A percentile compares a stretch with the other conserved stretches of the same genome.
Evolutionary conservation across 2,329 filamentous ascomycete genomes (phyloP).

Genomic region (Ceratocystis cacaofunesta): DNA sequence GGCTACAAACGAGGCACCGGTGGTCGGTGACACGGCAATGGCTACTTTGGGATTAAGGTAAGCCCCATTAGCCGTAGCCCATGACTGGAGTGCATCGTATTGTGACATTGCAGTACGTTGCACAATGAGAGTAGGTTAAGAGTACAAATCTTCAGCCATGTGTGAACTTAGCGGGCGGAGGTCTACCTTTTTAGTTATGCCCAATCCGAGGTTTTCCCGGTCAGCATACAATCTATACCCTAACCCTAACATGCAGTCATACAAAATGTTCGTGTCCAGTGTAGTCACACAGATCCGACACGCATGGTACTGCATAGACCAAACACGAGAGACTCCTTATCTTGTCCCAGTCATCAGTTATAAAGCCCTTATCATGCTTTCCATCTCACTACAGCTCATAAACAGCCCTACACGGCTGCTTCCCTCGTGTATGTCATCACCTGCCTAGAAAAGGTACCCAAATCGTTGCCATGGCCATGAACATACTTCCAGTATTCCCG

Average conservation of each 20-base stretch:
- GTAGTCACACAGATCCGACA: background rate
- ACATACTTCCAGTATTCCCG: background rate
- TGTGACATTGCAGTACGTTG: background rate
- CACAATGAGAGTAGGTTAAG: background rate
- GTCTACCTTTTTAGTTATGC: too few species aligned
- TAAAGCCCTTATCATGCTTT: background rate
- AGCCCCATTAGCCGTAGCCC: conserved; percentile 34
- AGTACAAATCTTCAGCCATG: background rate
- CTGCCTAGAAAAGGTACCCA: background rate
- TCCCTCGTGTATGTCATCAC: too few species aligned
- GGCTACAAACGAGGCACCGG: conserved; percentile 41
- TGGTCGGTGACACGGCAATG: conserved; percentile 35
- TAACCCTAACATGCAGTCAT: background rate
- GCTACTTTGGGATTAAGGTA: conserved; percentile 37
- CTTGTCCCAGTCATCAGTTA: background rate
- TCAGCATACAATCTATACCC: background rate
- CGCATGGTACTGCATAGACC: background rate
- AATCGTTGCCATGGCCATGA: background rate
- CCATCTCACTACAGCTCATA: too few species aligned
- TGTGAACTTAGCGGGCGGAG: background rate
- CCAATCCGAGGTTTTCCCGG: background rate
- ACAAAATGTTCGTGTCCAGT: background rate
- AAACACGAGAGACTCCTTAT: background rate
- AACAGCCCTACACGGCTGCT: too few species aligned
- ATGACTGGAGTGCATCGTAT: conserved; percentile 28